Evolutionary conservation across 148 eudicot genomes (phyloP), one percentile per base, ranked within the genome.

Genomic region (Drosera capensis): DNA sequence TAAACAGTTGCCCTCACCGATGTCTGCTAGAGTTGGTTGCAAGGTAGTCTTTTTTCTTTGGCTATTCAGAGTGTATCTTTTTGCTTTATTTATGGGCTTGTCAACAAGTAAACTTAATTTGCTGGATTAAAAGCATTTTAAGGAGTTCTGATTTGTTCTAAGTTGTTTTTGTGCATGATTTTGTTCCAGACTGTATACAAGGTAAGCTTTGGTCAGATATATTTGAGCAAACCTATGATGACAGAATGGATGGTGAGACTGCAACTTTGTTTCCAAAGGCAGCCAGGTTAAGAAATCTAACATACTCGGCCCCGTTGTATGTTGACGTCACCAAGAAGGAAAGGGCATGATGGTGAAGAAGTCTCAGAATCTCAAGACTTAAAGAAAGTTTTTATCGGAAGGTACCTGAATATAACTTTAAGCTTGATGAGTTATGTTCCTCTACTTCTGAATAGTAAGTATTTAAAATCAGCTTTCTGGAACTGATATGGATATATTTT

Each of bases 161-260:
- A 23, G 8, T 8, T 22, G 45, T 40, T 40, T 39, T 14, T 41
- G 22, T 41, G n/a, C 5, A 28, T 1, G 38, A 35, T n/a, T 57
- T 48, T 18, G 8, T 43, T 72, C 75, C 94, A 90, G 97, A 90
- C 95, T 15, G 75, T 84, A 26, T 84, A 90, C 52, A 90, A 78
- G 70, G 84, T 90, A 50, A 73, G 78, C 58, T 90, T 90, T 56
- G 93, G 95, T 40, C 99, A 90, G 62, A 90, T 90, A 40, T 90
- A 84, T 44, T 52, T 90, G 40, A 80, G 95, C 59, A 90, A 85
- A 57, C 99, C 99, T 2, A 90, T 90, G 99, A 80, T 90, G 99
- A 90, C 99, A 1, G 99, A 90, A 54, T 90, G 7, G 99, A 90
- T 63, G 99, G 99, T 71, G 99, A 90, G 64, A 90, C 99, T 22